Conservation (phyloP, 129 eudicot genomes). For the Flaveria robusta region DNA sequence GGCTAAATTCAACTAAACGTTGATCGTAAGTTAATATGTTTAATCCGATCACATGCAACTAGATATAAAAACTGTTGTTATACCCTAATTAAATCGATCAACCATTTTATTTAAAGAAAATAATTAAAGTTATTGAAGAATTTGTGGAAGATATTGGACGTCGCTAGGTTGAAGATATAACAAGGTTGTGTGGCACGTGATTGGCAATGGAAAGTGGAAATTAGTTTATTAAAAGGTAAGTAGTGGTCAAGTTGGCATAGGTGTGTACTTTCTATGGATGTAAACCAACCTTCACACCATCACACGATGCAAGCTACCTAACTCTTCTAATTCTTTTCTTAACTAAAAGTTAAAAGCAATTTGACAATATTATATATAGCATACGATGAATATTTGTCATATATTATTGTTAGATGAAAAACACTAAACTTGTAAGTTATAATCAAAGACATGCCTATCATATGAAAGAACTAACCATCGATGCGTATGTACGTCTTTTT, state of each 20-base stretch:
- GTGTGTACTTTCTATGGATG: constrained; percentile 13
- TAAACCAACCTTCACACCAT: constrained; percentile 13
- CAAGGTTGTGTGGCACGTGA: constrained; percentile 21
- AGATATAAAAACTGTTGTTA: background rate
- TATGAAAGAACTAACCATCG: too few species aligned
- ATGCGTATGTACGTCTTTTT: too few species aligned
- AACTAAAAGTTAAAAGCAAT: background rate
- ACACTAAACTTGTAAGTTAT: background rate
- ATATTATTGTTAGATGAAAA: background rate
- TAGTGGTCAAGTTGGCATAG: constrained; percentile 10
- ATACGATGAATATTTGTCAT: too few species aligned
- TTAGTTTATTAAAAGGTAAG: background rate
- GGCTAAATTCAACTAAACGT: too few species aligned
- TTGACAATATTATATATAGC: background rate
- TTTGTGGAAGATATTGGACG: background rate
- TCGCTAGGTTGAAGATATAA: background rate
- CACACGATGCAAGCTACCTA: constrained; percentile 21
- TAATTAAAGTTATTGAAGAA: background rate
- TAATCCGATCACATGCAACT: background rate
- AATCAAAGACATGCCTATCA: too few species aligned
- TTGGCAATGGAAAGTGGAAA: background rate
- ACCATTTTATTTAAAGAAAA: background rate
- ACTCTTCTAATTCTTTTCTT: background rate
- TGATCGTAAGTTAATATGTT: background rate
- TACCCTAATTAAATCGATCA: background rate